Evolutionary conservation across 352 stramenopile genomes (phyloP), one percentile per base, ranked within the genome.

Genomic region (Pythium rishiriense): DNA sequence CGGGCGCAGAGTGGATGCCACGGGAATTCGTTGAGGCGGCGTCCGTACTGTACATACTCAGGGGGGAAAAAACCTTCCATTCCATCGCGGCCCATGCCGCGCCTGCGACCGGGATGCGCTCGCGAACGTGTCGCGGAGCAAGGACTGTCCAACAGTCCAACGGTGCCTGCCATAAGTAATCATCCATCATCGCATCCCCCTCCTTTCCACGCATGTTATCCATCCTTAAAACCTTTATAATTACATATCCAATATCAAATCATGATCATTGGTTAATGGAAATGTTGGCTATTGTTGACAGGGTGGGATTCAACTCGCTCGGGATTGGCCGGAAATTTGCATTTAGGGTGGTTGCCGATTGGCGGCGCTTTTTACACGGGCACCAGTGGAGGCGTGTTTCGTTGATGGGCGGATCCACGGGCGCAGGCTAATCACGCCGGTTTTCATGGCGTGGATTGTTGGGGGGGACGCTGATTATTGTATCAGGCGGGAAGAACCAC

Each of bases 161-260:
- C 59, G 59, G 26, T 60, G 22, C 59, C 59, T 66, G 41, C 21
- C 9, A 61, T 54, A 60, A 5, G 37, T 19, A 28, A 66, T 66
- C 59, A 66, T 55, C 59, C 50, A 66, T 58, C 59, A 60, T 43
- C 33, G 10, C 54, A 61, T 52, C 41, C 25, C 41, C 54, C 12
- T 14, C 4, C 8, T 28, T 3, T 14, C 4, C 19, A 14, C 14
- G 5, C 3, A 4, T 4, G 19, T 19, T 4, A 42, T 19, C 4
- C 45, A 15, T 24, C 33, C 11, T 42, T 42, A 4, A 4, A 42
- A 21, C 19, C 14, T n/a, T 21, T 43, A 6, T n/a, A 43, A 43
- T 43, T 4, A 2, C n/a, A 43, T 43, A n/a, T 5, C 8, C 19
- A n/a, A 5, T 17, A 43, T 43, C 11, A 43, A n/a, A 43, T 43